phyloP scores from a whole-genome alignment of 2,329 filamentous ascomycete genomes.

The Aaosphaeria pasadenensis region DNA sequence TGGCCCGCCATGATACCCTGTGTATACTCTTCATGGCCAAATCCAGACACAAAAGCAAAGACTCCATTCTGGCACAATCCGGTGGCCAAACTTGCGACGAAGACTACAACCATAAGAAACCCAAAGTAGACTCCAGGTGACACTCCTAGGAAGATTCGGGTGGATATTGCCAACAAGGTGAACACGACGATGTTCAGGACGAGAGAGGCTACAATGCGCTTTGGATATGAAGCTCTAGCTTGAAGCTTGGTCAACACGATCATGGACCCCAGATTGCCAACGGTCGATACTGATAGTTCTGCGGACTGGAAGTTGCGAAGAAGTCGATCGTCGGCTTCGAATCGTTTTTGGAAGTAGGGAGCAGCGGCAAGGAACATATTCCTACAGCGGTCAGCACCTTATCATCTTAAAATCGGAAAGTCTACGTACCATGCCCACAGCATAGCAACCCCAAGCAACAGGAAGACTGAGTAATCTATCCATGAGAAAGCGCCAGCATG shows the following conservation, averaged over 20 bases:
- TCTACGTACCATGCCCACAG: constrained; percentile 84
- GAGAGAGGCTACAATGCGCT: constrained; percentile 76
- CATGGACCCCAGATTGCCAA: constrained; percentile 76
- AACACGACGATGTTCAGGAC: constrained; percentile 76
- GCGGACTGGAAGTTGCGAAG: constrained; percentile 82
- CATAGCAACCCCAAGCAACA: constrained; percentile 86
- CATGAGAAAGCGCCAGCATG: constrained; percentile 64
- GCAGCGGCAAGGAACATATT: constrained; percentile 98
- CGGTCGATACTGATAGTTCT: constrained; percentile 80
- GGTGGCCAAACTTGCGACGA: constrained; percentile 72
- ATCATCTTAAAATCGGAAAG: neutral
- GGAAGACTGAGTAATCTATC: constrained; percentile 82
- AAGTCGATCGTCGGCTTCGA: constrained; percentile 68
- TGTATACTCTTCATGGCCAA: constrained; percentile 83
- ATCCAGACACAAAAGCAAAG: constrained; percentile 86
- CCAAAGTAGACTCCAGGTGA: constrained; percentile 68
- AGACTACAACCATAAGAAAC: constrained; percentile 81
- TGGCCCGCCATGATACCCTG: constrained; percentile 97
- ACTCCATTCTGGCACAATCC: constrained; percentile 90
- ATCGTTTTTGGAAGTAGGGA: constrained; percentile 86
- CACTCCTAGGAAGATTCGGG: constrained; percentile 61
- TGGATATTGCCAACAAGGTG: constrained; percentile 75
- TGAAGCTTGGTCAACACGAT: constrained; percentile 78
- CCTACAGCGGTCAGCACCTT: constrained; percentile 49
- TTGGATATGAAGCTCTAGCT: constrained; percentile 78